A percentile compares a stretch with the other conserved stretches of the same genome.
These are phyloP conservation scores for Verticillium dahliae DNA, from an alignment of 2,329 filamentous ascomycete genomes.

Conservation along the genomic window DNA sequence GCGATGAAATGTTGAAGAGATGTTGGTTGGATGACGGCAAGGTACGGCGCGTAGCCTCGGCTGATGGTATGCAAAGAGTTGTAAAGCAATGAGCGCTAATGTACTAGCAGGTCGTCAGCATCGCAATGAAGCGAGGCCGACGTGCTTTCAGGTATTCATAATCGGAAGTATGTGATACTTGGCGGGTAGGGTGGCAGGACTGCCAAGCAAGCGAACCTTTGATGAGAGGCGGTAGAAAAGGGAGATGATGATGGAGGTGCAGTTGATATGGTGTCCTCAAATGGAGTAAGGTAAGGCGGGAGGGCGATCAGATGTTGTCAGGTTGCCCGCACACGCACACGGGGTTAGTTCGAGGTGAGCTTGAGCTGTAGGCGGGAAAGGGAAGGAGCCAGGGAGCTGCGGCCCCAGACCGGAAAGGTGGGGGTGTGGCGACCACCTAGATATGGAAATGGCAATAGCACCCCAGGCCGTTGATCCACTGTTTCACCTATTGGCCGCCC, in stretches of 20 bases:
- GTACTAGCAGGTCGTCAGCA: neutral
- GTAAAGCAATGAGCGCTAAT: neutral
- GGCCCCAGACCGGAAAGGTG: neutral
- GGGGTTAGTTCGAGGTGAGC: neutral
- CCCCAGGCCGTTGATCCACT: neutral
- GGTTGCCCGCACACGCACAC: neutral
- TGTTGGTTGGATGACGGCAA: neutral
- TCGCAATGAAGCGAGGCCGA: neutral
- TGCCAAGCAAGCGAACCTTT: neutral
- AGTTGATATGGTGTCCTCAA: neutral
- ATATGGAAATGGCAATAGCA: neutral
- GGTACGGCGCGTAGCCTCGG: neutral
- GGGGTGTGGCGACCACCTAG: neutral
- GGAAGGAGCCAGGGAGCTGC: neutral
- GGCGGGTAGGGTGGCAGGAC: neutral
- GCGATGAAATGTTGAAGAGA: neutral
- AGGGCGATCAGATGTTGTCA: neutral
- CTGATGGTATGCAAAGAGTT: neutral
- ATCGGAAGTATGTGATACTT: neutral
- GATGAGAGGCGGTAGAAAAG: neutral
- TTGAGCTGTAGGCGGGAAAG: slow-evolving; percentile 10
- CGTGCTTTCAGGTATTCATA: neutral
- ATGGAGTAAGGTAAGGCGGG: neutral
- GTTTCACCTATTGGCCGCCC: neutral
- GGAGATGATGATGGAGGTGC: neutral